Base-by-base conservation (phyloP, 164 flowering plant species). In the Sextonia rubra region DNA sequence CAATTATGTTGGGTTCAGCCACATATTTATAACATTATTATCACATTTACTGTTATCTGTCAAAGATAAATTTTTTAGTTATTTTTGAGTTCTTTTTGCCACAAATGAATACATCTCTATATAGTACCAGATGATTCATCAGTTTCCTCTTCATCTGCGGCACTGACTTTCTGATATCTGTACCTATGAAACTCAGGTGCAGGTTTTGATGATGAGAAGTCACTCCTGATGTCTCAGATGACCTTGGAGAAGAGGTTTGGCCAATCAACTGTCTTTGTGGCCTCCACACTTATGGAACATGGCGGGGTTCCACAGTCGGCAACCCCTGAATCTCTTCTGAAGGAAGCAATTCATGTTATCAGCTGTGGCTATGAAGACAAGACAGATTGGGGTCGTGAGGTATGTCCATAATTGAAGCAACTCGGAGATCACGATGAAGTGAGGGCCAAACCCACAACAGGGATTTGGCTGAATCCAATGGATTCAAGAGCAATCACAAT, bases 321-420 rank as follows among this genome's bases (percentile, higher is more conserved):
- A 23, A 77, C 78, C 52, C 79, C 85, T 0, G 73, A 83, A 18
- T 70, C 79, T 26, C 83, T 83, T 60, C 76, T 85, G 22, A 80
- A 80, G 62, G 88, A 85, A 73, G 82, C 86, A 48, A 82, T 85
- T 68, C 88, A 85, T 78, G 86, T 85, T 32, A 85, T 85, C 61
- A 79, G 88, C 73, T 85, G 88, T 75, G 88, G 86, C n/a, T 85
- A 80, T 58, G 88, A 85, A 77, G 88, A 85, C 78, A 85, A 82
- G 78, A 80, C 86, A 58, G 88, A 85, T 37, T 85, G 88, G 88
- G 88, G 88, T 76, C 73, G 62, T 47, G 88, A 85, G 78, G 88
- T 85, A 74, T 70, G 77, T 32, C 56, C 44, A 37, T 37, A 37
- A n/a, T n/a, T n/a, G n/a, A n/a, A n/a, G n/a, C n/a, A n/a, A n/a